Conservation (phyloP, 352 stramenopile species). For the Globisporangium apiculatum region DNA sequence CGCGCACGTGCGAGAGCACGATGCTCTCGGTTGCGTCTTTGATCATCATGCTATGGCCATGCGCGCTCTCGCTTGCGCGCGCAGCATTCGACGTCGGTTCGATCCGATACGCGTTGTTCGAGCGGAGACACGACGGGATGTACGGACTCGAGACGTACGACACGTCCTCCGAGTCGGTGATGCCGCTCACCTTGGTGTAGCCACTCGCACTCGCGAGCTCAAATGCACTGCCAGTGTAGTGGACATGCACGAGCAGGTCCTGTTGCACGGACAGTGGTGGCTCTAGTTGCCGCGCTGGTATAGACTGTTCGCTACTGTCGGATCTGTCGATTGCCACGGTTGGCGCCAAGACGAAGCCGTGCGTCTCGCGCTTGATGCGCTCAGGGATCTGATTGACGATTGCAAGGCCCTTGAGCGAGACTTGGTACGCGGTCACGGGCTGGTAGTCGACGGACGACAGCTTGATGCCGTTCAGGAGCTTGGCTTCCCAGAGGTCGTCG, state of each 20-base stretch:
- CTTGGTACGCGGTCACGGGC: slow-evolving; percentile 94
- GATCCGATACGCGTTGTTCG: slow-evolving; percentile 78
- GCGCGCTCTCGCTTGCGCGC: slow-evolving; percentile 83
- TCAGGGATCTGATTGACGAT: slow-evolving; percentile 87
- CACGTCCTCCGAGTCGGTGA: slow-evolving; percentile 96
- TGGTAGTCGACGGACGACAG: slow-evolving; percentile 91
- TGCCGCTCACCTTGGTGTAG: slow-evolving; percentile 86
- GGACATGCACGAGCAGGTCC: slow-evolving; percentile 30
- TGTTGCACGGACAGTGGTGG: slow-evolving; percentile 2
- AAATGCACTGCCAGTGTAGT: slow-evolving; percentile 72
- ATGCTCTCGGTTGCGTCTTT: slow-evolving; percentile 94
- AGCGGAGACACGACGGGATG: slow-evolving; percentile 93
- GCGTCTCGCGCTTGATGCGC: slow-evolving; percentile 55
- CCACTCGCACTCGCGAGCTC: slow-evolving; percentile 43
- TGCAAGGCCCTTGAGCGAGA: slow-evolving; percentile 82
- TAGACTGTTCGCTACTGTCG: too few relatives aligned
- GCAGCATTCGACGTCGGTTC: slow-evolving; percentile 94
- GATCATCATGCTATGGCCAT: slow-evolving; percentile 84
- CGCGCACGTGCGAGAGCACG: slow-evolving; percentile 92
- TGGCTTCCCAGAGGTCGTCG: slow-evolving; percentile 93
- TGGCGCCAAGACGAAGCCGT: slow-evolving; percentile 46
- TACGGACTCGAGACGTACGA: slow-evolving; percentile 97
- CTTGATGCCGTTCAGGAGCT: slow-evolving; percentile 94
- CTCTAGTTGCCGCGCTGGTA: neutral
- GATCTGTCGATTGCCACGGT: neutral